Base-by-base conservation (phyloP, 2,329 filamentous ascomycete genomes). In the Penicillium vulpinum region DNA sequence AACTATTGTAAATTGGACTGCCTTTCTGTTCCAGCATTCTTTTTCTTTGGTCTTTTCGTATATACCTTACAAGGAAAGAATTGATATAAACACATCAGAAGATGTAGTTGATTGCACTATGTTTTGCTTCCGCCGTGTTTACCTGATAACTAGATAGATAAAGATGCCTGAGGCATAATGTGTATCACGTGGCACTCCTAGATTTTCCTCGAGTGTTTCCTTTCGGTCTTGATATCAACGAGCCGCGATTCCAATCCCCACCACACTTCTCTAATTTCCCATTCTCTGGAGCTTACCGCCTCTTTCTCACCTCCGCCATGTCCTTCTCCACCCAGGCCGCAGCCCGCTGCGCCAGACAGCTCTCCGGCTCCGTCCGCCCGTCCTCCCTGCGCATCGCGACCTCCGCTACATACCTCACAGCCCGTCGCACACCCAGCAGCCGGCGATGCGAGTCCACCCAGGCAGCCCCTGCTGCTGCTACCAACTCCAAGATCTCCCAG, bases 361-460 rank as follows among this genome's bases (percentile, higher is more conserved):
- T 74, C 62, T 67, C 64, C 60, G 62, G 64, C 64, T 75, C 67
- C 73, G 74, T 67, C 67, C 74, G 56, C 72, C 75, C 67, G 65
- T 68, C 69, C 68, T 70, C 75, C 67, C 67, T 75, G 73, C 70
- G 73, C 69, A 67, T 75, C 66, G 70, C 62, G 60, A 63, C 70
- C 61, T 65, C 73, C 64, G 64, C 73, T 62, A 69, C 75, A 72
- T 73, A 73, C 61, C 67, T 71, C 62, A 66, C 64, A 65, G 71
- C 72, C 63, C 70, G 71, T 62, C 69, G 73, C 66, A 73, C 68
- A 62, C 66, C 73, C 57, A 67, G 85, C 62, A 67, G 85, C 73
- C 86, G 89, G 79, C 87, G 94, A 85, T 92, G 91, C 89, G 90
- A 94, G 78, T 93, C 91, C 62, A 92, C 91, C 68, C 89, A 92